phyloP scores from a whole-genome alignment of 2,329 filamentous ascomycete species.

The Chalaropsis ovoidea region DNA sequence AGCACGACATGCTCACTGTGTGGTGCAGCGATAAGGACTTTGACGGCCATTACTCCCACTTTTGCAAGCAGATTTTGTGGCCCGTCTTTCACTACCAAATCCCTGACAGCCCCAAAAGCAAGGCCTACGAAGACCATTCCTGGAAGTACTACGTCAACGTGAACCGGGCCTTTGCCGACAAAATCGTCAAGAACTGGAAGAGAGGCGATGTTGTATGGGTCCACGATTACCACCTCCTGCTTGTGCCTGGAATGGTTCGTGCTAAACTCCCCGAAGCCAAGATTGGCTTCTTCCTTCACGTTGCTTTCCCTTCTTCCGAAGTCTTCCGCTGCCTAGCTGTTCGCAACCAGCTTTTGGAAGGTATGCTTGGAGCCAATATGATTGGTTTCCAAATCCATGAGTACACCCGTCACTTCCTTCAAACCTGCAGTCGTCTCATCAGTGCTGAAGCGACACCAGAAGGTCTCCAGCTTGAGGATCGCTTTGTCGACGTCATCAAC shows the following conservation, averaged over 20 bases:
- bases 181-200: constrained; percentile 86
- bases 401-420: constrained; percentile 86
- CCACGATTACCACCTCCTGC: constrained; percentile 85
- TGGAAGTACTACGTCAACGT: constrained; percentile 91
- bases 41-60: constrained; percentile 88
- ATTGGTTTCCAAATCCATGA: constrained; percentile 90
- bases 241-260: constrained; percentile 82
- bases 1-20: constrained; percentile 73
- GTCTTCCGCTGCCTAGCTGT: constrained; percentile 87
- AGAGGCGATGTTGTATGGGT: constrained; percentile 88
- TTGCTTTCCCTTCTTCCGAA: constrained; percentile 90
- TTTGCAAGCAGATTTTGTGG: constrained; percentile 96
- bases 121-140: constrained; percentile 93
- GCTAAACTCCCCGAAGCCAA: constrained; percentile 85
- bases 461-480: constrained; percentile 81
- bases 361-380: constrained; percentile 85
- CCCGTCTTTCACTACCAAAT: constrained; percentile 98
- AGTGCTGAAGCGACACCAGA: constrained; percentile 83
- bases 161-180: constrained; percentile 87
- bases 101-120: constrained; percentile 94
- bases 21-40: constrained; percentile 86
- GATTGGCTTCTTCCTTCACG: constrained; percentile 92
- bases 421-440: constrained; percentile 85
- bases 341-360: constrained; percentile 76
- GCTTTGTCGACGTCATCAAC: constrained; percentile 79